Conservation (phyloP, 2,329 filamentous ascomycete genomes). For the Gaeumannomyces tritici region DNA sequence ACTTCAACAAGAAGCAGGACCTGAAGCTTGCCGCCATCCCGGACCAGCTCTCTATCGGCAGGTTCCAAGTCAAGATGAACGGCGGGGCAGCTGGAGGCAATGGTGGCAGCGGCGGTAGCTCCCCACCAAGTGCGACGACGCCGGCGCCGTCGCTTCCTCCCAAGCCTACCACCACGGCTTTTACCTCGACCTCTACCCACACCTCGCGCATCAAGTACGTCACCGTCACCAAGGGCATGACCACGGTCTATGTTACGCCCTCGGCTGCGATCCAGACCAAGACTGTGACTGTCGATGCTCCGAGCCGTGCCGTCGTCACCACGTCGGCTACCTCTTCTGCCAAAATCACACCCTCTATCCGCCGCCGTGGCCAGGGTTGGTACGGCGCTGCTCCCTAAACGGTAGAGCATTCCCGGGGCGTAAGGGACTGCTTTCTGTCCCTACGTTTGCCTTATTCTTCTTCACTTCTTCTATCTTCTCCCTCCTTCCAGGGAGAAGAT, state of each 20-base stretch:
- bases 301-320: background rate
- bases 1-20: slow-evolving; percentile 26
- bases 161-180: slow-evolving; percentile 8
- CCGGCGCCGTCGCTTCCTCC: background rate
- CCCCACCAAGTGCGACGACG: slow-evolving; percentile 3
- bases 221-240: slow-evolving; percentile 27
- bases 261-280: too few relatives aligned
- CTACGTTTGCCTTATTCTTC: slow-evolving; percentile 5
- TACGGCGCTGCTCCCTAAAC: background rate
- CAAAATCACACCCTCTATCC: background rate
- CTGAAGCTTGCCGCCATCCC: slow-evolving; percentile 33
- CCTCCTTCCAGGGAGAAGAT: slow-evolving; percentile 3
- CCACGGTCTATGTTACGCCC: slow-evolving; percentile 1
- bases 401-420: background rate
- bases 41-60: slow-evolving; percentile 29
- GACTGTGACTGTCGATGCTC: too few relatives aligned
- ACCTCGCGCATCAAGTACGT: slow-evolving; percentile 27
- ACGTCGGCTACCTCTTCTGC: background rate
- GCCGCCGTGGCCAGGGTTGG: background rate
- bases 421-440: background rate
- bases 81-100: background rate
- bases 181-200: slow-evolving; percentile 6
- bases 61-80: slow-evolving; percentile 23
- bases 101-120: slow-evolving; percentile 3
- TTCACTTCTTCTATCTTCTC: slow-evolving; percentile 4